Conservation (phyloP, 441 rosid genomes). For the Arabidopsis hybrid region DNA sequence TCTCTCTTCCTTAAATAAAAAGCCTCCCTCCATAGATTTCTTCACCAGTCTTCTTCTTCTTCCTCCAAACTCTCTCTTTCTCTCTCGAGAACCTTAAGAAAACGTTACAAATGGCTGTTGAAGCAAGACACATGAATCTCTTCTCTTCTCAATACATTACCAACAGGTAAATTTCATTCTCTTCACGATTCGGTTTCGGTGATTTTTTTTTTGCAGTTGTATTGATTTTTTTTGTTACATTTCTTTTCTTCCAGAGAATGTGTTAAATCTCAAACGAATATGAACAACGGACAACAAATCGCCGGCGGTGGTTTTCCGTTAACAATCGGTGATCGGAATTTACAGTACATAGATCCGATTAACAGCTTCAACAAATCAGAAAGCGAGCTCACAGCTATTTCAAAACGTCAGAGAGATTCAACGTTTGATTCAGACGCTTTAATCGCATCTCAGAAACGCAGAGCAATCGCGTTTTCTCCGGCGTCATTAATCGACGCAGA, state of each 20-base stretch:
- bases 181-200: not conserved
- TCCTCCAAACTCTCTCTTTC: conserved; percentile 16
- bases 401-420: conserved; percentile 37
- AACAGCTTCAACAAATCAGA: conserved; percentile 30
- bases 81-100: conserved; percentile 10
- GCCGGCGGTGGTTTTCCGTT: conserved; percentile 31
- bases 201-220: not conserved
- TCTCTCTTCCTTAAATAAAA: conserved; percentile 42
- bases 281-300: conserved; percentile 24
- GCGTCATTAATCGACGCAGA: conserved; percentile 30
- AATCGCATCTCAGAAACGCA: conserved; percentile 33
- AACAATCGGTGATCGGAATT: conserved; percentile 12
- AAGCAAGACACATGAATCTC: conserved; percentile 36
- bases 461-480: conserved; percentile 13
- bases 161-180: conserved; percentile 33
- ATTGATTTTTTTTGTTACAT: not conserved
- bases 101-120: conserved; percentile 41
- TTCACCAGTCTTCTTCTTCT: conserved; percentile 43
- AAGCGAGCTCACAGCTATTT: conserved; percentile 24
- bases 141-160: conserved; percentile 32
- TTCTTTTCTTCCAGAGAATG: conserved; percentile 29
- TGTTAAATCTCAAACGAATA: conserved; percentile 29
- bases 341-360: conserved; percentile 20
- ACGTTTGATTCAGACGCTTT: not conserved
- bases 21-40: conserved; percentile 39